Evolutionary conservation across 2,329 filamentous ascomycete genomes (phyloP).

Genomic region (Graphilbum fragrans): DNA sequence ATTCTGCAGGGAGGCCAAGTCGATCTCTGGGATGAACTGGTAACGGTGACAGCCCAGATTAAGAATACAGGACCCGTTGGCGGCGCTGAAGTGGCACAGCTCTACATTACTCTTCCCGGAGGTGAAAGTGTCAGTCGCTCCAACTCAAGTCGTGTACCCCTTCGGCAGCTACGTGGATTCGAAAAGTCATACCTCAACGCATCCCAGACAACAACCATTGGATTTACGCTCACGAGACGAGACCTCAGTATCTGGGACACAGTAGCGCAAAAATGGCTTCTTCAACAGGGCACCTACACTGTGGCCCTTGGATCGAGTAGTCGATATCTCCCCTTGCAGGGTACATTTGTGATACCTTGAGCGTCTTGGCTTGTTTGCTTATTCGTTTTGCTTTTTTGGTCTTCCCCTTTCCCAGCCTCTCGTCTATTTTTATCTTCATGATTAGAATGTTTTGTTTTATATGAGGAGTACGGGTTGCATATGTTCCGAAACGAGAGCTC

Average conservation of each 20-base stretch:
- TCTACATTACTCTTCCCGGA: slow-evolving; percentile 31
- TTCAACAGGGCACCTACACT: slow-evolving; percentile 27
- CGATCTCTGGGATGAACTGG: slow-evolving; percentile 34
- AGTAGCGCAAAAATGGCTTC: slow-evolving; percentile 45
- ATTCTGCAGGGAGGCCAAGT: slow-evolving; percentile 29
- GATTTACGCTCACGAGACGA: slow-evolving; percentile 44
- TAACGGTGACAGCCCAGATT: slow-evolving; percentile 23
- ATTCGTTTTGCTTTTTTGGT: background rate
- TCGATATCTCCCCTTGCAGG: slow-evolving; percentile 23
- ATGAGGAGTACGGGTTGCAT: no score
- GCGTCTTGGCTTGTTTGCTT: background rate
- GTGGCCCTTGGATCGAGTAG: slow-evolving; percentile 32
- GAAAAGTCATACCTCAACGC: slow-evolving; percentile 41
- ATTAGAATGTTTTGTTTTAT: no score
- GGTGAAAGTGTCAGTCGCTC: background rate
- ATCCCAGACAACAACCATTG: slow-evolving; percentile 29
- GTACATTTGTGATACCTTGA: slow-evolving; percentile 18
- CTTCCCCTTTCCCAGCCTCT: no score
- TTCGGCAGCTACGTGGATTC: slow-evolving; percentile 53
- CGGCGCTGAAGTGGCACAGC: slow-evolving; percentile 31
- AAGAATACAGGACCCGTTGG: slow-evolving; percentile 25
- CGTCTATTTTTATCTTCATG: no score
- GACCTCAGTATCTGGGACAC: slow-evolving; percentile 59
- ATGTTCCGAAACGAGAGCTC: no score
- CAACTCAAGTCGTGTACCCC: slow-evolving; percentile 21